phyloP scores from a whole-genome alignment of 305 asterid species.

The Solanum aculeatissimum region DNA sequence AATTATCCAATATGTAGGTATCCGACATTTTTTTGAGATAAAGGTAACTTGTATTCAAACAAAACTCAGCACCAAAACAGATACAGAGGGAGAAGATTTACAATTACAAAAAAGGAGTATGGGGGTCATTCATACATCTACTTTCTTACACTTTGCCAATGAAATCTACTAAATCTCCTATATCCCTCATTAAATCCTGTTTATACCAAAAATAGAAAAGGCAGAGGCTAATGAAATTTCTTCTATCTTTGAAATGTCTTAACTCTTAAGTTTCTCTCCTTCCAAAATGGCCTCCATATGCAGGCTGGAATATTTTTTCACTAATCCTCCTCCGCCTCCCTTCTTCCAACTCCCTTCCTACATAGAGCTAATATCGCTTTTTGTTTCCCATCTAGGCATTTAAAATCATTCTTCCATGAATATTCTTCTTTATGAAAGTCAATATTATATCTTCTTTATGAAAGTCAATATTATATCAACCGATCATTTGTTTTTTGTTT shows the following conservation, averaged over 20 bases:
- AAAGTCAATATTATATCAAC: not conserved
- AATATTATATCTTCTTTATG: not conserved
- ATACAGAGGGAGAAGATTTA: not conserved
- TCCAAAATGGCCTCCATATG: not conserved
- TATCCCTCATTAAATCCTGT: not conserved
- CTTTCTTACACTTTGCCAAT: not conserved
- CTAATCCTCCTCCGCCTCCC: not conserved
- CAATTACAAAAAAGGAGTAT: not conserved
- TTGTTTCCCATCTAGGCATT: not conserved
- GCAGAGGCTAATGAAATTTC: not conserved
- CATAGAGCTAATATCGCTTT: not conserved
- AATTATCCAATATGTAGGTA: not conserved
- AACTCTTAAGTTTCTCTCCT: not conserved
- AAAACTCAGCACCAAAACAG: not conserved
- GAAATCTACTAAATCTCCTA: not conserved
- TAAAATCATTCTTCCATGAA: not conserved
- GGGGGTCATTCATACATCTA: not conserved
- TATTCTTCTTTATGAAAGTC: not conserved
- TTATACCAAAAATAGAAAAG: not conserved
- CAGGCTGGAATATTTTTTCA: not conserved
- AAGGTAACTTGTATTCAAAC: not conserved
- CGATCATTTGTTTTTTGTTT: not conserved
- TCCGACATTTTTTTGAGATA: not conserved
- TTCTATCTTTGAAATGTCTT: not conserved
- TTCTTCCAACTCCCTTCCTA: not conserved